Percentiles rank a stretch among this genome's conserved stretches.
Conservation (phyloP, 345 rosid species). For the Arabidopsis thaliana region DNA sequence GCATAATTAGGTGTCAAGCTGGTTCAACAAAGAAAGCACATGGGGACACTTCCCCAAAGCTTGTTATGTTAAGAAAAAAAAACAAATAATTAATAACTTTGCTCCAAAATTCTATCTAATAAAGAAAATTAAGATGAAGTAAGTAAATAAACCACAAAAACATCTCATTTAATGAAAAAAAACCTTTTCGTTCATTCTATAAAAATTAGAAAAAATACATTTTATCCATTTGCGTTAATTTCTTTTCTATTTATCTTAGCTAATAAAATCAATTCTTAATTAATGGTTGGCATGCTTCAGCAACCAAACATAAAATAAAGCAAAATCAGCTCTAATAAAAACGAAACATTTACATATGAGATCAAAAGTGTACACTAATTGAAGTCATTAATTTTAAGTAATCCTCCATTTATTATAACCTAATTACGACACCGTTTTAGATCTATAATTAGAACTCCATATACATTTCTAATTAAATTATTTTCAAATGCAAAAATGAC, state of each 20-base stretch:
- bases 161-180: constrained; percentile 10
- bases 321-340: constrained; percentile 10
- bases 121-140: neutral
- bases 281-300: constrained; percentile 27
- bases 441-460: constrained; percentile 24
- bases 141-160: neutral
- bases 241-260: too few relatives aligned
- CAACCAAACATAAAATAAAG: neutral
- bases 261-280: constrained; percentile 11
- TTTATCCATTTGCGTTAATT: too few relatives aligned
- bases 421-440: constrained; percentile 20
- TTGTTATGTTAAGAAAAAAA: constrained; percentile 16
- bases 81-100: constrained; percentile 35
- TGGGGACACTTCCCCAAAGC: constrained; percentile 42
- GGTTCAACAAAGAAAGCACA: constrained; percentile 49
- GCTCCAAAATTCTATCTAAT: constrained; percentile 33
- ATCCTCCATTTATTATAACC: neutral
- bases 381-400: constrained; percentile 7
- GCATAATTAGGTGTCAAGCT: constrained; percentile 48
- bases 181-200: neutral
- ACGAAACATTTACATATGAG: neutral
- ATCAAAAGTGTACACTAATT: constrained; percentile 24
- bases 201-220: too few relatives aligned
- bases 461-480: neutral
- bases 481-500: neutral